Evolutionary conservation across 371 early-diverging fungal species (phyloP), one percentile per base, ranked within the genome.

Genomic region (Syncephalastrum racemosum): DNA sequence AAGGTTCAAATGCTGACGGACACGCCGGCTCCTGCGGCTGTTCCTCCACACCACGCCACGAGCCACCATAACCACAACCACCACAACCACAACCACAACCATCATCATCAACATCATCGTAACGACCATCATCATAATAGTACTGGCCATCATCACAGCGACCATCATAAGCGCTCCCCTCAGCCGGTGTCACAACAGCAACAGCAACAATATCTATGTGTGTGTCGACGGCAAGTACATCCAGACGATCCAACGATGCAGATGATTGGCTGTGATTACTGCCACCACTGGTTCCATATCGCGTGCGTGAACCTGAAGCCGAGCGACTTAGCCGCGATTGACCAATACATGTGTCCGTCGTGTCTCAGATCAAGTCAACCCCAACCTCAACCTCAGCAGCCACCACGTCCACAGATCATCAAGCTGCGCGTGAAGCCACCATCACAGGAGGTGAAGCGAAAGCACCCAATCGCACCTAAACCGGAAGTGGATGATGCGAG

Each of bases 231-330:
- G 39, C 25, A 54, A 46, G 15, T 62, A 50, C 53, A 59, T 40
- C 41, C 54, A 18, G 54, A 63, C 25, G 63, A 65, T 14, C 47
- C 62, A 4, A 50, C 56, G n/a, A 62, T 54, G 45, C 66, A 73
- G 1, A 81, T 82, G 66, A 64, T 89, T 4, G 69, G 70, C 23
- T 89, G 89, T 58, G 87, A 88, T 47, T 36, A 56, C 18, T 89
- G 89, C 50, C 61, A 64, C 13, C 84, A 80, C 16, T 82, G 80
- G 79, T 83, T 72, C 64, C 89, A 89, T 56, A 53, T 72, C 2
- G 51, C 45, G 1, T 89, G 89, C 54, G 77, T 80, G 50, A 66
- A 66, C 19, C 18, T 75, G 24, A 47, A 56, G 15, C 24, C 36
- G 1, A 31, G 59, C 18, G 50, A 58, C 5, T 43, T 67, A 20